A percentile compares a stretch with the other conserved stretches of the same genome.
phyloP scores from a whole-genome alignment of 306 rosid genomes.

The Pterocarpus macrocarpus region DNA sequence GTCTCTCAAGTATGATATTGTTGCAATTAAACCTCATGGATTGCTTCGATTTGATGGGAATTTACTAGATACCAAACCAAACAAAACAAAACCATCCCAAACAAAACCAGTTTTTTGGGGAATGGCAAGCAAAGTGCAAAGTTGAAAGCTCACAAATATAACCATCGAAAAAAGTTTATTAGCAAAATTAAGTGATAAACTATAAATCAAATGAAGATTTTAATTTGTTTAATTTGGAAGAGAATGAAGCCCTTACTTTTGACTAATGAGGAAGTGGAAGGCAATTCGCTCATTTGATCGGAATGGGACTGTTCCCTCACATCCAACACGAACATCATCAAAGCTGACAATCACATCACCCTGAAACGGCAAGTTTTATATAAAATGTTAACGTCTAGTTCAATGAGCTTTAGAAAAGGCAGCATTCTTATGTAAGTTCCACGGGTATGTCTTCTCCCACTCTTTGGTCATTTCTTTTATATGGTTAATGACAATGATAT shows the following conservation, averaged over 20 bases:
- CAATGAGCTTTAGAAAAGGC: conserved; percentile 19
- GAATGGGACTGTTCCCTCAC: conserved; percentile 98
- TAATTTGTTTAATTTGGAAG: conserved; percentile 15
- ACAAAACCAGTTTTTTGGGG: neutral
- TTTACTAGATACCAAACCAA: neutral
- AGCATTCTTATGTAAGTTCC: conserved; percentile 24
- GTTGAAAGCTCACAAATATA: conserved; percentile 30
- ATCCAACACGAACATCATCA: conserved; percentile 80
- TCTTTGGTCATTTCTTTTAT: conserved; percentile 9
- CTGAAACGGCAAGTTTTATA: conserved; percentile 59
- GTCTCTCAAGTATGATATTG: neutral
- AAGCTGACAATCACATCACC: conserved; percentile 98
- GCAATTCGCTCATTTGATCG: conserved; percentile 94
- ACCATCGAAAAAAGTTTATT: neutral
- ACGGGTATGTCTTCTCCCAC: conserved; percentile 16
- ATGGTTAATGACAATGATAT: conserved; percentile 20
- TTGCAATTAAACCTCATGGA: conserved; percentile 6
- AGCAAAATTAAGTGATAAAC: conserved; percentile 26
- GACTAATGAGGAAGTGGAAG: conserved; percentile 91
- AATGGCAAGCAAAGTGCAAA: conserved; percentile 17
- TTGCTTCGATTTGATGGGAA: too few species aligned
- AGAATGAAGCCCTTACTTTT: conserved; percentile 72
- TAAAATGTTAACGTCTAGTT: conserved; percentile 34
- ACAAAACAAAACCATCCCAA: neutral
- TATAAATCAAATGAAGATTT: conserved; percentile 7